A percentile compares a stretch with the other conserved stretches of the same genome.
Evolutionary conservation across 192 early-diverging fungal species (phyloP).

Genomic region (Entomortierella parvispora): DNA sequence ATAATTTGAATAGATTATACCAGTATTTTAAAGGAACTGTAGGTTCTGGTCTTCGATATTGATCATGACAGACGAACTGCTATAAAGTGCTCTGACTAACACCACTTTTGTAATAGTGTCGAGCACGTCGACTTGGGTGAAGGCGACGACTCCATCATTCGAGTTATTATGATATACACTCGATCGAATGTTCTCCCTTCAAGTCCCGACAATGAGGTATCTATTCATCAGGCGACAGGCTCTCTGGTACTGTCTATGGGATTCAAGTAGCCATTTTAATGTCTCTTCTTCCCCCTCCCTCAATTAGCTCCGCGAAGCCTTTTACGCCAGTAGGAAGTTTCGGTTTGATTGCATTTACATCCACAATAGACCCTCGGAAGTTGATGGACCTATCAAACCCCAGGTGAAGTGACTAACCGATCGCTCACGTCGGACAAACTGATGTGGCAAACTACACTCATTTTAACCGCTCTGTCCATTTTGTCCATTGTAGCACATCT

Average conservation of each 20-base stretch:
- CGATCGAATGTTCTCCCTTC: slow-evolving; percentile 41
- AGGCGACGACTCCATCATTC: slow-evolving; percentile 16
- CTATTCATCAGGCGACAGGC: background rate
- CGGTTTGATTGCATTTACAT: slow-evolving; percentile 46
- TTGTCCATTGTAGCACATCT: slow-evolving; percentile 20
- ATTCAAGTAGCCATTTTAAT: background rate
- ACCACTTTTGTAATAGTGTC: slow-evolving; percentile 7
- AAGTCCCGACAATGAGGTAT: slow-evolving; percentile 28
- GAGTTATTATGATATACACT: slow-evolving; percentile 41
- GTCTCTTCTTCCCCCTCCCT: background rate
- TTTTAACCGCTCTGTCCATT: background rate
- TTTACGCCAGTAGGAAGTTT: slow-evolving; percentile 17
- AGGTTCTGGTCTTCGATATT: background rate
- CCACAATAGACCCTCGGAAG: slow-evolving; percentile 32
- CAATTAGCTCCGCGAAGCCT: slow-evolving; percentile 16
- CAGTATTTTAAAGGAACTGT: background rate
- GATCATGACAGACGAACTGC: background rate
- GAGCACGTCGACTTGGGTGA: slow-evolving; percentile 15
- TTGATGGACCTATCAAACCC: slow-evolving; percentile 28
- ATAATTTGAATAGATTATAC: slow-evolving; percentile 4
- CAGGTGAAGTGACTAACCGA: slow-evolving; percentile 16
- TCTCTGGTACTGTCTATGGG: background rate
- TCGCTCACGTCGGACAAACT: too few species aligned
- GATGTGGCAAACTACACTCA: background rate
- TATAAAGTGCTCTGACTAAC: background rate